These are phyloP conservation scores for Diaporthe citriasiana DNA, from an alignment of 2,329 filamentous ascomycete species.

Conservation along the genomic window DNA sequence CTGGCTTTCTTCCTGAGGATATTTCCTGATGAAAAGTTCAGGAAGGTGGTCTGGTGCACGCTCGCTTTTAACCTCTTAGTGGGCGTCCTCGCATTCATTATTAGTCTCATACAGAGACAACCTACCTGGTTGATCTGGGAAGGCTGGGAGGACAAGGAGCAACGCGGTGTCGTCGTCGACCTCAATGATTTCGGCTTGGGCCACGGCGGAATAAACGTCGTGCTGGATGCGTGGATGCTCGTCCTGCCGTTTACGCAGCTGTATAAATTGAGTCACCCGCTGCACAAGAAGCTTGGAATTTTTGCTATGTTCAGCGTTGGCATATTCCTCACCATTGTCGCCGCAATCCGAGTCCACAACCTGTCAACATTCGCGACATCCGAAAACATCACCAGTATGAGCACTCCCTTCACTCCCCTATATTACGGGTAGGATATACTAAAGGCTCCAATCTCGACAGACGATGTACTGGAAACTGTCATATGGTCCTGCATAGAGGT, in stretches of 20 bases:
- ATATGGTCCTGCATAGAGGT: constrained; percentile 18
- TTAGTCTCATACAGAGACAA: neutral
- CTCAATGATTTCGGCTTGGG: neutral
- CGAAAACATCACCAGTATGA: neutral
- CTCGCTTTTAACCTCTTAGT: neutral
- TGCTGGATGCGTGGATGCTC: constrained; percentile 14
- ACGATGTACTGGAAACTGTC: neutral
- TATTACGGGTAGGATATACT: neutral
- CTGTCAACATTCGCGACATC: neutral
- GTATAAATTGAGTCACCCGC: constrained; percentile 14
- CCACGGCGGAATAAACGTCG: neutral
- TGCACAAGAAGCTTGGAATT: neutral
- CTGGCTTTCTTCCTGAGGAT: constrained; percentile 18
- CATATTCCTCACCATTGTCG: constrained; percentile 3
- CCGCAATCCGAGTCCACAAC: constrained; percentile 1
- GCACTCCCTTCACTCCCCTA: fast-evolving
- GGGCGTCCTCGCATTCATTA: neutral
- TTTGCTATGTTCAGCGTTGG: constrained; percentile 22
- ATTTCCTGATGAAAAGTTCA: constrained; percentile 20
- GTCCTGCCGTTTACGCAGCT: constrained; percentile 20
- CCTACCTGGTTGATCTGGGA: constrained; percentile 26
- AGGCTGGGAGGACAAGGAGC: constrained; percentile 22
- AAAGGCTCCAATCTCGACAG: neutral
- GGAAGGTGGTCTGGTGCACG: constrained; percentile 2
- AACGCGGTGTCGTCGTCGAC: neutral